phyloP scores from a whole-genome alignment of 306 rosid species.

The Cicer judaicum region DNA sequence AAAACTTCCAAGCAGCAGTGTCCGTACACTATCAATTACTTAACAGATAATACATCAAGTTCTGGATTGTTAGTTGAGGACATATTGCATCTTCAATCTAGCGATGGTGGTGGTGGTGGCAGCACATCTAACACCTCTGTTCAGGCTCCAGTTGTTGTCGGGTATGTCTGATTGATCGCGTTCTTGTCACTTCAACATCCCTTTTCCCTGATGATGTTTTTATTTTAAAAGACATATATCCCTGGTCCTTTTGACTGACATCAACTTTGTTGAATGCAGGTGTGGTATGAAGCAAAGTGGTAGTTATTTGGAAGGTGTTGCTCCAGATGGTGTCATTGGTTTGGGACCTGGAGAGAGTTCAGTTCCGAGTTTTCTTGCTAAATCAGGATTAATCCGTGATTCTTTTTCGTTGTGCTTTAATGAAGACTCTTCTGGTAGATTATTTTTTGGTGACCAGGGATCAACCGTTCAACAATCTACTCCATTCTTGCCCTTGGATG shows the following conservation, averaged over 20 bases:
- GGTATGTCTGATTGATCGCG: slow-evolving; percentile 57
- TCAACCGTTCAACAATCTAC: slow-evolving; percentile 72
- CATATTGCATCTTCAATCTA: slow-evolving; percentile 72
- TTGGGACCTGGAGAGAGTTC: slow-evolving; percentile 88
- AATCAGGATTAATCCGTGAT: slow-evolving; percentile 72
- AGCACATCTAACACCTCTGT: slow-evolving; percentile 57
- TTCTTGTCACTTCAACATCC: slow-evolving; percentile 27
- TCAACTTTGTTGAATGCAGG: slow-evolving; percentile 55
- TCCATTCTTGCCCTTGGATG: slow-evolving; percentile 73
- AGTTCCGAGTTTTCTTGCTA: slow-evolving; percentile 83
- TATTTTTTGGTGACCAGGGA: slow-evolving; percentile 90
- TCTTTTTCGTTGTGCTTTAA: slow-evolving; percentile 86
- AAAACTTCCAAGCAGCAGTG: slow-evolving; percentile 75
- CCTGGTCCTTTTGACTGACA: slow-evolving; percentile 9
- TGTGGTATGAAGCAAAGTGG: slow-evolving; percentile 99
- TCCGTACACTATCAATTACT: slow-evolving; percentile 66
- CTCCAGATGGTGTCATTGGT: slow-evolving; percentile 96
- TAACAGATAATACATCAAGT: slow-evolving; percentile 81
- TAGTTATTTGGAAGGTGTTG: slow-evolving; percentile 84
- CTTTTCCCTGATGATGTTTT: slow-evolving; percentile 26
- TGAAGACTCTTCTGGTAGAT: slow-evolving; percentile 79
- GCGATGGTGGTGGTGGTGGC: slow-evolving; percentile 41
- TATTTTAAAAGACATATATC: neutral
- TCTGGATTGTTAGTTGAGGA: slow-evolving; percentile 94
- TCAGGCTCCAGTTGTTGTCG: slow-evolving; percentile 77